Percentiles rank a stretch among this genome's conserved stretches.
These are phyloP conservation scores for Phytophthora palmivora DNA, from an alignment of 352 stramenopile species.

Conservation along the genomic window DNA sequence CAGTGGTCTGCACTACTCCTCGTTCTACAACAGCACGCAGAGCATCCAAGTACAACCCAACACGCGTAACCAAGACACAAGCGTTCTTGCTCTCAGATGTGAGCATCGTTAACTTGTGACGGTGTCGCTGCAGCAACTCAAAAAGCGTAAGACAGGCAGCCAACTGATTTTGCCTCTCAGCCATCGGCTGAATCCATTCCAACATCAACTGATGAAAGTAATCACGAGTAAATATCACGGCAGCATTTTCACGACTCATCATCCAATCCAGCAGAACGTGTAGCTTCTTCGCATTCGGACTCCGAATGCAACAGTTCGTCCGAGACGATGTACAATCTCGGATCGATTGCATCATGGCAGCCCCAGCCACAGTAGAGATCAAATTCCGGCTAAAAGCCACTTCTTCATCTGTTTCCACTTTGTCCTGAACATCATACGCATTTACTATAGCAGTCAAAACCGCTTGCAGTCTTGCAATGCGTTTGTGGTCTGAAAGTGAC, in stretches of 20 bases:
- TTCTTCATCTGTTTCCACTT: neutral
- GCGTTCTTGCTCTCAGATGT: neutral
- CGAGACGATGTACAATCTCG: constrained; percentile 52
- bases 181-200: constrained; percentile 31
- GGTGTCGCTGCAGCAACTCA: constrained; percentile 59
- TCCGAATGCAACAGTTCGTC: constrained; percentile 68
- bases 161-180: constrained; percentile 60
- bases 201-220: constrained; percentile 49
- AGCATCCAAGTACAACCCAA: constrained; percentile 26
- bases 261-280: constrained; percentile 69
- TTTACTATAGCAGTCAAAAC: constrained; percentile 38
- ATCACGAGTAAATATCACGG: neutral
- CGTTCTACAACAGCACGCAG: constrained; percentile 21
- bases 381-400: constrained; percentile 44
- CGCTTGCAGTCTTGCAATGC: constrained; percentile 57
- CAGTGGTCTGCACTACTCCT: constrained; percentile 23
- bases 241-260: constrained; percentile 15
- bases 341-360: constrained; percentile 53
- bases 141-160: constrained; percentile 61
- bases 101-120: constrained; percentile 12
- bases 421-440: constrained; percentile 20
- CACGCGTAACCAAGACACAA: constrained; percentile 17
- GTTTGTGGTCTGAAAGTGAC: constrained; percentile 64
- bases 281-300: constrained; percentile 51
- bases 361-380: constrained; percentile 43